Base-by-base conservation (phyloP, 495 filamentous ascomycete species). In the Penicillium flavigenum region DNA sequence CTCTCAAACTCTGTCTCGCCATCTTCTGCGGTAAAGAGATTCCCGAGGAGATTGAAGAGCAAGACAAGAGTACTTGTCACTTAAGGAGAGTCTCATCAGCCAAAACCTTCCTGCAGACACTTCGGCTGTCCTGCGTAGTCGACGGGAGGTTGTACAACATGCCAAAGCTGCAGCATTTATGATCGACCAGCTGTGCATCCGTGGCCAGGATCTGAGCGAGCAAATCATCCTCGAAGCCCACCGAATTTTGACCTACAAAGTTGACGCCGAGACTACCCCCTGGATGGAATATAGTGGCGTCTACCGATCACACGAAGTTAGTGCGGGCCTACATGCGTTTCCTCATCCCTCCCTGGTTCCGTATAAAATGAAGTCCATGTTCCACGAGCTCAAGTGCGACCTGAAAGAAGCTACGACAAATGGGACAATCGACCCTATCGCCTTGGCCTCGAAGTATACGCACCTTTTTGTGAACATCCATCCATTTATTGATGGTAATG, bases 401-500 rank as follows among this genome's bases (percentile, higher is more conserved):
- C 29, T 69, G 16, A 39, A 46, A 47, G 10, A 58, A 27, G 62
- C 47, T 6, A 32, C 46, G 4, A 36, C 41, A 8, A 19, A 16
- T 1, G 54, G 59, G 1, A 38, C 16, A 3, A 39, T 77, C n/a
- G 73, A 76, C 55, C 69, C 71, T 3, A 61, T 71, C 36, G 53
- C 47, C 9, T 38, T 76, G 8, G 70, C 71, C 4, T 46, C 71
- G 1, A 68, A 72, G 42, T 71, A 68, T 45, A 64, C 52, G 3
- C 59, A 70, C 9, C 36, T 60, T 0, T 73, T 78, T 36, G 64
- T 73, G 39, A 58, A 63, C 2, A 71, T 76, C 24, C 72, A 74
- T 51, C 74, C 72, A 3, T 76, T 76, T 43, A 39, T 61, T 3
- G 72, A 76, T 42, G 72, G 69, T 3, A 78, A 78, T 47, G 72